Evolutionary conservation across 768 basidiomycete species (phyloP).

Genomic region (Termitomyces sp.): DNA sequence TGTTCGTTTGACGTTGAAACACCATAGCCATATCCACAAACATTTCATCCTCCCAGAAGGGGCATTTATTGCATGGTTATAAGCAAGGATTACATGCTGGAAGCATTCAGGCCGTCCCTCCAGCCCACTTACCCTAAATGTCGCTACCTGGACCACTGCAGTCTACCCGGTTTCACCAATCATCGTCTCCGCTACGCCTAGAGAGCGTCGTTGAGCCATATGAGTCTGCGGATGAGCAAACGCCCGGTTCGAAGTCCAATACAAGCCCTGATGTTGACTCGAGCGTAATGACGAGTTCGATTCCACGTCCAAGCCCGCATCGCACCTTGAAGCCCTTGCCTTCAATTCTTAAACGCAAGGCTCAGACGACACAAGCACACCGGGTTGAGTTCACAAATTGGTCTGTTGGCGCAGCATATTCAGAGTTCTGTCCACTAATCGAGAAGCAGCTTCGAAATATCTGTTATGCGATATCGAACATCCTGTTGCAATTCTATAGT

Average conservation of each 20-base stretch:
- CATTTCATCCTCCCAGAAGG: not conserved
- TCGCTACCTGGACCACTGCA: not conserved
- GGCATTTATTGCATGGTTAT: not conserved
- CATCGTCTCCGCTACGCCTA: not conserved
- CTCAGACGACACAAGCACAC: not conserved
- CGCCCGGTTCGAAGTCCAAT: not conserved
- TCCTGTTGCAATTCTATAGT: constrained; percentile 10
- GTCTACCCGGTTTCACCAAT: constrained; percentile 1
- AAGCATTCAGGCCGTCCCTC: not conserved
- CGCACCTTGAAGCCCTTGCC: constrained; percentile 1
- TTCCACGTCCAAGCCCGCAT: not conserved
- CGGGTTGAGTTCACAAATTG: not conserved
- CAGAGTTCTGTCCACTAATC: not conserved
- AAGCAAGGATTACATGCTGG: not conserved
- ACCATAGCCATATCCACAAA: not conserved
- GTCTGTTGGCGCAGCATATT: not conserved
- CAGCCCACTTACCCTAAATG: not conserved
- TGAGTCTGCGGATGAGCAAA: not conserved
- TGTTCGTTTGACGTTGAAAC: not conserved
- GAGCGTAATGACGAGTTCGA: not conserved
- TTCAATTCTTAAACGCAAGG: constrained; percentile 6
- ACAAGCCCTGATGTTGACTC: not conserved
- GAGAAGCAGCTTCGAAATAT: constrained; percentile 10
- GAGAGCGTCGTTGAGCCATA: not conserved
- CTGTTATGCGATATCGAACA: constrained; percentile 10